A percentile compares a stretch with the other conserved stretches of the same genome.
phyloP scores from a whole-genome alignment of 257 asterid genomes.

The Linderniella brevidens region DNA sequence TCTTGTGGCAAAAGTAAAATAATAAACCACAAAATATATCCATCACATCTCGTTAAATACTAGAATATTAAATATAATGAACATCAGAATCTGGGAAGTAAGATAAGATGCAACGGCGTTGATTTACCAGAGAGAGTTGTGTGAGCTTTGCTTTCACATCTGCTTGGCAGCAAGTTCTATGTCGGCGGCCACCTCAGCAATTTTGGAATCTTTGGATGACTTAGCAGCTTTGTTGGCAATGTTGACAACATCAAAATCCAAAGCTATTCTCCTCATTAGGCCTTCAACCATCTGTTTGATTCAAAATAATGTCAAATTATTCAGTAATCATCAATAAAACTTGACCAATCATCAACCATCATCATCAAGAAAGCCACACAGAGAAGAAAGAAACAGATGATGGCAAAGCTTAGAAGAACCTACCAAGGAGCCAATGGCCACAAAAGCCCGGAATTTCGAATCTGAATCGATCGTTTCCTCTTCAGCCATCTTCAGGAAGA shows the following conservation, averaged over 20 bases:
- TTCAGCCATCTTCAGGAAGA: slow-evolving; percentile 65
- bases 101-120: background rate
- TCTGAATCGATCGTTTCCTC: slow-evolving; percentile 52
- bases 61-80: no score
- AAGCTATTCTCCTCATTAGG: slow-evolving; percentile 48
- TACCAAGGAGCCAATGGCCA: slow-evolving; percentile 95
- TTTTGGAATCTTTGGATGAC: slow-evolving; percentile 57
- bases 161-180: slow-evolving; percentile 55
- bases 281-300: slow-evolving; percentile 76
- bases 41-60: no score
- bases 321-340: background rate
- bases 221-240: slow-evolving; percentile 58
- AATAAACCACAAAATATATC: no score
- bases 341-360: background rate
- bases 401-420: slow-evolving; percentile 7
- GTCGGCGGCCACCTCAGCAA: slow-evolving; percentile 87
- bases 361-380: background rate
- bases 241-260: slow-evolving; percentile 72
- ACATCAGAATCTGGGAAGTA: background rate
- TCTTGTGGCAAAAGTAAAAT: no score
- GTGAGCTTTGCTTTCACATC: slow-evolving; percentile 16
- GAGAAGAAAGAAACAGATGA: slow-evolving; percentile 3
- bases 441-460: slow-evolving; percentile 74
- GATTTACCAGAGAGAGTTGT: slow-evolving; percentile 18
- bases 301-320: background rate